Evolutionary conservation across 2,329 filamentous ascomycete species (phyloP).

Genomic region (Verticillium tricorpus): DNA sequence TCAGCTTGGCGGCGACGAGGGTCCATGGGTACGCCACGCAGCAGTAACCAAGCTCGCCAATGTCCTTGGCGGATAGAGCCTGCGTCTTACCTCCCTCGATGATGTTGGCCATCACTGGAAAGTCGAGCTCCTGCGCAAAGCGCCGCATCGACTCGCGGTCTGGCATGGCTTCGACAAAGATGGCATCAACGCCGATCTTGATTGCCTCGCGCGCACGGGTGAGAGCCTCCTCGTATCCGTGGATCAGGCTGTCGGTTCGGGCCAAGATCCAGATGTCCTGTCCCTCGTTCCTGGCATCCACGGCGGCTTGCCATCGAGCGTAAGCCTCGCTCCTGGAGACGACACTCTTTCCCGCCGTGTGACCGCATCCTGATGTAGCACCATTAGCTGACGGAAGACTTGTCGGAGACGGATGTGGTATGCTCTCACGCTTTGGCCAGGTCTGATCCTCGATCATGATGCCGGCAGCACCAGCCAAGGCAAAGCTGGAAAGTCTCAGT

Average conservation of each 20-base stretch:
- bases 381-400: too few relatives aligned
- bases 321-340: constrained; percentile 39
- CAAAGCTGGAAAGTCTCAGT: constrained; percentile 22
- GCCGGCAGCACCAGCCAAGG: constrained; percentile 30
- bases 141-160: constrained; percentile 35
- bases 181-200: constrained; percentile 36
- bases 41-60: constrained; percentile 31
- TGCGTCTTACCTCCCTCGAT: constrained; percentile 29
- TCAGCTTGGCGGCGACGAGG: constrained; percentile 36
- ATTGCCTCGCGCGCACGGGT: constrained; percentile 33
- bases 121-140: constrained; percentile 27
- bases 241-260: constrained; percentile 36
- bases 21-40: constrained; percentile 40
- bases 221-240: constrained; percentile 39
- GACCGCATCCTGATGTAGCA: constrained; percentile 19
- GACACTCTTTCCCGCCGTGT: constrained; percentile 41
- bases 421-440: constrained; percentile 37
- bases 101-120: constrained; percentile 31
- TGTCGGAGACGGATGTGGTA: too few relatives aligned
- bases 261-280: constrained; percentile 41
- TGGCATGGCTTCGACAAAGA: constrained; percentile 38
- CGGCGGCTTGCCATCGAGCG: constrained; percentile 39
- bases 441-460: constrained; percentile 43
- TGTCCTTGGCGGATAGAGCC: constrained; percentile 26
- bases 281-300: constrained; percentile 38